phyloP scores from a whole-genome alignment of 2,329 filamentous ascomycete species.

The Pseudogymnoascus pannorum region DNA sequence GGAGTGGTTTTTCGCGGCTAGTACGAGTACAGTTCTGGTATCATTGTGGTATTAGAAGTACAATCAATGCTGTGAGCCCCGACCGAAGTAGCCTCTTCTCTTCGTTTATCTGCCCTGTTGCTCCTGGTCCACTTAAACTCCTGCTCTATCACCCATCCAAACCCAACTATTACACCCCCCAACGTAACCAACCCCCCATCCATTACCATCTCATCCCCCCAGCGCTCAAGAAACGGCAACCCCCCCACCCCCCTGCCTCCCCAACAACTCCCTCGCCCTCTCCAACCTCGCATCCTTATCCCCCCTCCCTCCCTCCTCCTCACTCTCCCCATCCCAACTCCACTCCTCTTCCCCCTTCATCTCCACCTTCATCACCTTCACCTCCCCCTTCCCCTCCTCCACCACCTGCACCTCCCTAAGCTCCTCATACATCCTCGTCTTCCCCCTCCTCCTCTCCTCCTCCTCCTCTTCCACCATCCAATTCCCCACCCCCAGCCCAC shows the following conservation, averaged over 20 bases:
- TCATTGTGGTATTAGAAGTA: not conserved
- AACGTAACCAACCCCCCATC: not conserved
- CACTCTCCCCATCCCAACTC: constrained; percentile 18
- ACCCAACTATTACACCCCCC: not conserved
- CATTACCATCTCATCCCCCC: not conserved
- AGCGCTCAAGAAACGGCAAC: not conserved
- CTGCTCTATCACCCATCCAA: not conserved
- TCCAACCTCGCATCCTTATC: constrained; percentile 27
- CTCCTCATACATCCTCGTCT: constrained; percentile 12
- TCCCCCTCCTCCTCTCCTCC: not conserved
- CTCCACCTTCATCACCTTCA: not conserved
- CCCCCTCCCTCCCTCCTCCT: constrained; percentile 20
- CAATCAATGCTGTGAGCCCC: too few species aligned
- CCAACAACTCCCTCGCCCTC: constrained; percentile 35
- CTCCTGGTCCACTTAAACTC: not conserved
- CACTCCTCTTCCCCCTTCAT: not conserved
- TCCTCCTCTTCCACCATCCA: not conserved
- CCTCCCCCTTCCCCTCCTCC: not conserved
- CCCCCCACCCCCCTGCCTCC: not conserved
- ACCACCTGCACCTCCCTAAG: not conserved
- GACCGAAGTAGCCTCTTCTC: too few species aligned
- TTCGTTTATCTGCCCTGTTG: too few species aligned
- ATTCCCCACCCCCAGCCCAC: constrained; percentile 14
- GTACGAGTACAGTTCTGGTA: not conserved
- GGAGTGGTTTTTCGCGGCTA: too few species aligned